Percentiles rank a stretch among this genome's conserved stretches.
Conservation (phyloP, 768 basidiomycete species). For the Agrocybe pediades region DNA sequence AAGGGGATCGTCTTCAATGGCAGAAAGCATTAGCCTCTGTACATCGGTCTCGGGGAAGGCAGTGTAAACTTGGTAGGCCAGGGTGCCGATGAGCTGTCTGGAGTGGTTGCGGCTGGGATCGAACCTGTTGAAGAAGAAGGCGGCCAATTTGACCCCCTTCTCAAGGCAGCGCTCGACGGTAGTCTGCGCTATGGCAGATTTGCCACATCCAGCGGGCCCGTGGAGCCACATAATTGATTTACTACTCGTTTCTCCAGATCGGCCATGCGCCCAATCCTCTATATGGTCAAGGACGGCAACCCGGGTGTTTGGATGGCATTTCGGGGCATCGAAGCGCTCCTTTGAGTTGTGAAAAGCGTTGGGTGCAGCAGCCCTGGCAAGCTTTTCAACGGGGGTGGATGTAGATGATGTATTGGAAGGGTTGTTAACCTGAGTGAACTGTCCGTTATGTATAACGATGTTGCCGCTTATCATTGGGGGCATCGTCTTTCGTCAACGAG, state of each 20-base stretch:
- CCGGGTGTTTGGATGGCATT: neutral
- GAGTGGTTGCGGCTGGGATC: conserved; percentile 1
- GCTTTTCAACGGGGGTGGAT: too few relatives aligned
- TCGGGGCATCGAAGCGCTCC: conserved; percentile 44
- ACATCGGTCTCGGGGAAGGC: conserved; percentile 2
- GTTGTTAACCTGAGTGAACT: too few relatives aligned
- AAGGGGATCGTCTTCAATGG: conserved; percentile 3
- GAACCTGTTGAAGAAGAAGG: conserved; percentile 13
- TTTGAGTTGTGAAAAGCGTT: too few relatives aligned
- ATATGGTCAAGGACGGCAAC: conserved; percentile 21
- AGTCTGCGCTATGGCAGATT: conserved; percentile 17
- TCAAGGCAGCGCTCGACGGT: conserved; percentile 8
- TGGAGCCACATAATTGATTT: conserved; percentile 19
- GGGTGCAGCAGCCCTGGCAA: too few relatives aligned
- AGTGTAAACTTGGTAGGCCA: conserved; percentile 12
- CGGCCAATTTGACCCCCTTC: neutral
- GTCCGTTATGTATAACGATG: too few relatives aligned
- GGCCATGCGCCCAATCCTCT: neutral
- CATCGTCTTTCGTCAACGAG: too few relatives aligned
- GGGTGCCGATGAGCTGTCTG: conserved; percentile 2
- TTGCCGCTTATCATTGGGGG: too few relatives aligned
- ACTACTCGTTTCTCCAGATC: too few relatives aligned
- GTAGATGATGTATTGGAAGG: too few relatives aligned
- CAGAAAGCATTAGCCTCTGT: neutral
- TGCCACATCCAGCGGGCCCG: conserved; percentile 18